Percentiles rank a stretch among this genome's conserved stretches.
These are phyloP conservation scores for Epichloe gansuensis DNA, from an alignment of 2,329 filamentous ascomycete species.

Conservation along the genomic window DNA sequence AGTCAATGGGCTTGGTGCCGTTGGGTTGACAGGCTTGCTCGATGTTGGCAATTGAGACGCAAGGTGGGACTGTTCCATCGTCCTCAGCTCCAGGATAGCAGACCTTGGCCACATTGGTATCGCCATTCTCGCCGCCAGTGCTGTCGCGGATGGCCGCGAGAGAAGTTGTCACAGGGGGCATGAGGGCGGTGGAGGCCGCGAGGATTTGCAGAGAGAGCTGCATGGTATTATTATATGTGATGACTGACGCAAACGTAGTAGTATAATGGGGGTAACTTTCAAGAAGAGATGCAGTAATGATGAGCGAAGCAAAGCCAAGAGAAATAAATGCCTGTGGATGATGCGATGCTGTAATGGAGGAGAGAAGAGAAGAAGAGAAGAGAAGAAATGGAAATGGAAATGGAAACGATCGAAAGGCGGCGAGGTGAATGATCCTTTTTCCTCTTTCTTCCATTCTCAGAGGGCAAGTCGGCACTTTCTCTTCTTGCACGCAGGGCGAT, in stretches of 20 bases:
- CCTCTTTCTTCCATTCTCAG: neutral
- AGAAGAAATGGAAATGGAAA: neutral
- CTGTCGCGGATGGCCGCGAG: neutral
- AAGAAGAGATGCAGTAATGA: slow-evolving; percentile 3
- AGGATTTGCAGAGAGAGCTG: slow-evolving; percentile 4
- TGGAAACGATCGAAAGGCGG: neutral
- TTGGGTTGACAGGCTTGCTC: slow-evolving; percentile 19
- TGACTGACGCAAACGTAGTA: neutral
- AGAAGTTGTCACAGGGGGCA: slow-evolving; percentile 6
- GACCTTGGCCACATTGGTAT: slow-evolving; percentile 2
- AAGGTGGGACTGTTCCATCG: slow-evolving; percentile 13
- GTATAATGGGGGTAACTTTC: neutral
- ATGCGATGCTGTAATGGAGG: neutral
- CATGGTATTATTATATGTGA: slow-evolving; percentile 9
- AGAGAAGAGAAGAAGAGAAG: neutral
- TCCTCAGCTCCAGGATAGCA: slow-evolving; percentile 5
- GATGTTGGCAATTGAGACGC: slow-evolving; percentile 17
- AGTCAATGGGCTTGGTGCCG: slow-evolving; percentile 13
- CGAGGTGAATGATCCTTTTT: neutral
- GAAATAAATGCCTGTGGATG: neutral
- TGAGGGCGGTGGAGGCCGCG: slow-evolving; percentile 6
- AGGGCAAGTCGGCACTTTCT: slow-evolving; percentile 1
- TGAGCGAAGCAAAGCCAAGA: neutral
- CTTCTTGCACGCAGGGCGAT: neutral
- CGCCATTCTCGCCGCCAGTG: neutral